phyloP scores from a whole-genome alignment of 2,329 filamentous ascomycete genomes.

The Colletotrichum liriopes region DNA sequence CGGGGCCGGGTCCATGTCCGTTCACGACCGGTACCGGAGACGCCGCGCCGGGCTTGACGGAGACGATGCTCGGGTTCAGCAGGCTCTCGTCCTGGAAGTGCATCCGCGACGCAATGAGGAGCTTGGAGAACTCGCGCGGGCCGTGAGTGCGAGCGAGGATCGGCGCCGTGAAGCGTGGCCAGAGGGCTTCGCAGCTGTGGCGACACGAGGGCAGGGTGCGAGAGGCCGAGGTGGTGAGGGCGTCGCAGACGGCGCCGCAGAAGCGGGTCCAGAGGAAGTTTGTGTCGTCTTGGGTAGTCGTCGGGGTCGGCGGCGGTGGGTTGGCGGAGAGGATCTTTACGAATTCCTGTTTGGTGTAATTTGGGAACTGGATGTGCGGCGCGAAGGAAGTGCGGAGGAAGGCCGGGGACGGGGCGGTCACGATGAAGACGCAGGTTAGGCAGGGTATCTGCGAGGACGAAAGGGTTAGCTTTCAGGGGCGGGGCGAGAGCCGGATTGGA shows the following conservation, averaged over 20 bases:
- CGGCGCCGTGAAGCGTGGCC: slow-evolving; percentile 88
- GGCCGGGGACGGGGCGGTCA: slow-evolving; percentile 79
- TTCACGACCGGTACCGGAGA: background rate
- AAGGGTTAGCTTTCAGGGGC: slow-evolving; percentile 27
- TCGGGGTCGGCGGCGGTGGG: slow-evolving; percentile 61
- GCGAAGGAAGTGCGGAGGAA: slow-evolving; percentile 79
- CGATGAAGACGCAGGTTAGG: slow-evolving; percentile 83
- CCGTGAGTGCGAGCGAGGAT: slow-evolving; percentile 81
- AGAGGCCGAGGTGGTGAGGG: slow-evolving; percentile 84
- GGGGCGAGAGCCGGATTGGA: slow-evolving; percentile 32
- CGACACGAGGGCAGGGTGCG: slow-evolving; percentile 83
- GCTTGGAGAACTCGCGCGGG: slow-evolving; percentile 85
- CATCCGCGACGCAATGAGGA: slow-evolving; percentile 80
- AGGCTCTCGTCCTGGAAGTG: slow-evolving; percentile 82
- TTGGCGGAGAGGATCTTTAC: slow-evolving; percentile 80
- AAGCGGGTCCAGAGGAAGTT: slow-evolving; percentile 85
- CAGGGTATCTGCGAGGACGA: slow-evolving; percentile 76
- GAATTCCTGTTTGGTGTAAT: slow-evolving; percentile 87
- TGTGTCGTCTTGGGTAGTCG: slow-evolving; percentile 69
- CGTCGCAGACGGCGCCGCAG: slow-evolving; percentile 87
- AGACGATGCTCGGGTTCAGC: slow-evolving; percentile 76
- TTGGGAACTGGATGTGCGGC: slow-evolving; percentile 82
- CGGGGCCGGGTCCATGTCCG: background rate
- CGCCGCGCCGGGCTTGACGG: slow-evolving; percentile 39
- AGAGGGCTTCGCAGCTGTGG: slow-evolving; percentile 80